Evolutionary conservation across 495 filamentous ascomycete genomes (phyloP).

Genomic region (Hyphodiscus hymeniophilus): DNA sequence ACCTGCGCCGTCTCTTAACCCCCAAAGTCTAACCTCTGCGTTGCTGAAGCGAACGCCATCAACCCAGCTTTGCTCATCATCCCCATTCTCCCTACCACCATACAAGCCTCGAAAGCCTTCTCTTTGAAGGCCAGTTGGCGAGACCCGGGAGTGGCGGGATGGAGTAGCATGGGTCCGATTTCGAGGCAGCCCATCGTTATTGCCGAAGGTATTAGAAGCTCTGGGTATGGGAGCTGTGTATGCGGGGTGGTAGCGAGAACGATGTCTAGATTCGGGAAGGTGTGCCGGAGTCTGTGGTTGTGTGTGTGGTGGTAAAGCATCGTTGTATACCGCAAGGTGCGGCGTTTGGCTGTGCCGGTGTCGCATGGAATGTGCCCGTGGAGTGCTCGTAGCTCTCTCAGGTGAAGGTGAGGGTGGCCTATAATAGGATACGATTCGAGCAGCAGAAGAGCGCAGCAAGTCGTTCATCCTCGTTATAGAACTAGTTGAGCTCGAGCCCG

Average conservation of each 20-base stretch:
- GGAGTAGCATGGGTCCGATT: not conserved
- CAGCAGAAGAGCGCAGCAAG: not conserved
- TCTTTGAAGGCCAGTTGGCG: conserved; percentile 28
- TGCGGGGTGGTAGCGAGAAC: conserved; percentile 34
- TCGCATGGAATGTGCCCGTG: conserved; percentile 5
- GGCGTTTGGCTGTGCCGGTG: conserved; percentile 10
- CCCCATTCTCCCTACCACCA: conserved; percentile 38
- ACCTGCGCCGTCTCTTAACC: conserved; percentile 10
- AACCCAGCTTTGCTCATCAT: conserved; percentile 32
- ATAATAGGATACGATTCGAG: conserved; percentile 20
- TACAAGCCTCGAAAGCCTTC: conserved; percentile 36
- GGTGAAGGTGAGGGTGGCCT: conserved; percentile 19
- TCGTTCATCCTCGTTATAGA: too few species aligned
- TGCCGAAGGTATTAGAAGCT: conserved; percentile 1
- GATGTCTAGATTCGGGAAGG: conserved; percentile 42
- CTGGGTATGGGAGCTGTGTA: conserved; percentile 34
- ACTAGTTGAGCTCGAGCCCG: too few species aligned
- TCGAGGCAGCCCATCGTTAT: conserved; percentile 5
- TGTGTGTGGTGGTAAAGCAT: conserved; percentile 35
- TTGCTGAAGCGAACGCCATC: conserved; percentile 28
- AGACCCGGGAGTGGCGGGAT: conserved; percentile 10
- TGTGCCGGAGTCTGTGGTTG: conserved; percentile 50
- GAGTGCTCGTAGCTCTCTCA: not conserved
- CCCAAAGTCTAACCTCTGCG: conserved; percentile 22
- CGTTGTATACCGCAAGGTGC: conserved; percentile 40